Percentiles rank a stretch among this genome's conserved stretches.
Evolutionary conservation across 139 green algal genomes (phyloP).

Genomic region (Micractinium conductrix): DNA sequence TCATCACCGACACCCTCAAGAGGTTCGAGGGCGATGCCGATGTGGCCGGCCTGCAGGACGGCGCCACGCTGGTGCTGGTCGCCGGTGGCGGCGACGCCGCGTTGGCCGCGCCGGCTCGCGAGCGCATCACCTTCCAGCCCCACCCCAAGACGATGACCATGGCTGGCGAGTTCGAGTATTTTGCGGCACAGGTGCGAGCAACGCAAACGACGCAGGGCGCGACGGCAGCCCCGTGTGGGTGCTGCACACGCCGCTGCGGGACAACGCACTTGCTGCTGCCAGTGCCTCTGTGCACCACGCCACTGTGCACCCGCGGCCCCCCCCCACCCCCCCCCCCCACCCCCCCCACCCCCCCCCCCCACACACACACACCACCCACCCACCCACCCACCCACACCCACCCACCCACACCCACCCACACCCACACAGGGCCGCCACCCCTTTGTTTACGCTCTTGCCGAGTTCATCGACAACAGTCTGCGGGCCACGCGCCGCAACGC

Average conservation of each 20-base stretch:
- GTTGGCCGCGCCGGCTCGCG: slow-evolving; percentile 39
- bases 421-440: slow-evolving; percentile 79
- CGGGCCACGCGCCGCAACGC: slow-evolving; percentile 56
- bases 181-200: slow-evolving; percentile 60
- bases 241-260: background rate
- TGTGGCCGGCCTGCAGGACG: slow-evolving; percentile 14
- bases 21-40: slow-evolving; percentile 31
- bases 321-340: too few relatives aligned
- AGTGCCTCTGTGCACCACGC: slow-evolving; percentile 4
- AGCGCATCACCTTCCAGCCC: slow-evolving; percentile 78
- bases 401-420: too few relatives aligned
- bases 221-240: too few relatives aligned
- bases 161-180: slow-evolving; percentile 89
- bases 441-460: slow-evolving; percentile 81
- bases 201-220: background rate
- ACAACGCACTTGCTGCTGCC: background rate
- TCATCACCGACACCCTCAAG: slow-evolving; percentile 27
- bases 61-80: slow-evolving; percentile 27
- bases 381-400: too few relatives aligned
- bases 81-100: background rate
- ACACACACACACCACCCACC: too few relatives aligned
- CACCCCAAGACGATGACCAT: slow-evolving; percentile 87
- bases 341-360: too few relatives aligned
- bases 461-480: slow-evolving; percentile 87
- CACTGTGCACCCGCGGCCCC: too few relatives aligned